A percentile compares a stretch with the other conserved stretches of the same genome.
Evolutionary conservation across 2,329 filamentous ascomycete genomes (phyloP).

Genomic region (Lasiodiplodia theobromae): DNA sequence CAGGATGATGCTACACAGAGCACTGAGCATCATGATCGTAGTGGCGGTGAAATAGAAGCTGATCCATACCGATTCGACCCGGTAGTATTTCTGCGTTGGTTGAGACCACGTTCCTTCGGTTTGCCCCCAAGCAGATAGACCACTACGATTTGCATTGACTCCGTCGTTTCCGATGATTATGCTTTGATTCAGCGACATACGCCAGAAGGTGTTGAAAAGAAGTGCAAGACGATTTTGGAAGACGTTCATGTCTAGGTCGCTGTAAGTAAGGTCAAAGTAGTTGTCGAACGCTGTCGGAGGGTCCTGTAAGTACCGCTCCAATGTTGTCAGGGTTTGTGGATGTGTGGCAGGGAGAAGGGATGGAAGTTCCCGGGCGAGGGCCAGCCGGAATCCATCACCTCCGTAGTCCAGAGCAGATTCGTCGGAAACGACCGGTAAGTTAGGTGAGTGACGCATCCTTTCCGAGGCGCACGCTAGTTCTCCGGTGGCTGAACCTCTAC

Average conservation of each 20-base stretch:
- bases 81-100: neutral
- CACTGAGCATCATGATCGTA: neutral
- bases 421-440: neutral
- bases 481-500: neutral
- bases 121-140: neutral
- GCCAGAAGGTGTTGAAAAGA: constrained; percentile 3
- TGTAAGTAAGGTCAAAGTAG: neutral
- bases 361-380: neutral
- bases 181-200: neutral
- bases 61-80: neutral
- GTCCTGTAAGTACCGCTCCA: constrained; percentile 1
- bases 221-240: neutral
- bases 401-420: neutral
- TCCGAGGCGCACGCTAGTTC: neutral
- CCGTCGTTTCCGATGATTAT: neutral
- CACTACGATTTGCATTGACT: neutral
- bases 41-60: neutral
- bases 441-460: neutral
- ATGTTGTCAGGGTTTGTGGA: neutral
- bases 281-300: neutral
- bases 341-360: neutral
- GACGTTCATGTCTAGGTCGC: neutral
- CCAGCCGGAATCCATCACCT: neutral
- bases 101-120: neutral
- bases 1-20: neutral